A percentile compares a stretch with the other conserved stretches of the same genome.
These are phyloP conservation scores for Aschersonia sp. DNA, from an alignment of 2,329 filamentous ascomycete genomes.

Conservation along the genomic window DNA sequence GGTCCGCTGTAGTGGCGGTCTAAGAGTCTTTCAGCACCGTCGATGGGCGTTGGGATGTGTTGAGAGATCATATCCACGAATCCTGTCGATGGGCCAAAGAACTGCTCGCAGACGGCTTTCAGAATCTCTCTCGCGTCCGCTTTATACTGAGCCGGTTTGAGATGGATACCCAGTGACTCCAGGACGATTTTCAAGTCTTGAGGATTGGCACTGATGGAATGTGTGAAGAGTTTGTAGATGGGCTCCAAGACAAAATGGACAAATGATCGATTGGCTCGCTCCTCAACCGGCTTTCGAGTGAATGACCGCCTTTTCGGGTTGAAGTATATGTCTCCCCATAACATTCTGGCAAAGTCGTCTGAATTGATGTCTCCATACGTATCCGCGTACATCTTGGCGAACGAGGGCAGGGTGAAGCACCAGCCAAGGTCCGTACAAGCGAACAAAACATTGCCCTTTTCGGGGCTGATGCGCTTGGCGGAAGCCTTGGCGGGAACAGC, in stretches of 20 bases:
- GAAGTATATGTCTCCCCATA: slow-evolving; percentile 97
- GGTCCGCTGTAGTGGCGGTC: slow-evolving; percentile 89
- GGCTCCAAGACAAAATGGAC: slow-evolving; percentile 92
- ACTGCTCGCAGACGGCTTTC: slow-evolving; percentile 82
- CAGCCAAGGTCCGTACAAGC: slow-evolving; percentile 87
- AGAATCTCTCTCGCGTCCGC: slow-evolving; percentile 80
- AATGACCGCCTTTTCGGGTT: slow-evolving; percentile 86
- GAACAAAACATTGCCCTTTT: slow-evolving; percentile 97
- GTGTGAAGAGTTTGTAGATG: slow-evolving; percentile 94
- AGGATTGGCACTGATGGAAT: slow-evolving; percentile 83
- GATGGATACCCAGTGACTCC: slow-evolving; percentile 60
- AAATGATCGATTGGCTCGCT: slow-evolving; percentile 71
- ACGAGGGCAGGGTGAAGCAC: slow-evolving; percentile 91
- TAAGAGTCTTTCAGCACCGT: slow-evolving; percentile 62
- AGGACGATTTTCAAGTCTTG: slow-evolving; percentile 72
- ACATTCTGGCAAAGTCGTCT: slow-evolving; percentile 65
- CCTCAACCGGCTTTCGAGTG: slow-evolving; percentile 73
- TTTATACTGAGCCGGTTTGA: slow-evolving; percentile 90
- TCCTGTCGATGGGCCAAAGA: slow-evolving; percentile 78
- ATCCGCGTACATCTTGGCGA: slow-evolving; percentile 92
- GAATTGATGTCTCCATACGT: slow-evolving; percentile 71
- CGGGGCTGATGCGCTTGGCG: slow-evolving; percentile 71
- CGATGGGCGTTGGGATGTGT: slow-evolving; percentile 76
- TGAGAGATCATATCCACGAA: slow-evolving; percentile 93
- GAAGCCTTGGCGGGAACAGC: slow-evolving; percentile 70